Conservation (phyloP, 257 asterid genomes). For the Gardenia jasminoides region DNA sequence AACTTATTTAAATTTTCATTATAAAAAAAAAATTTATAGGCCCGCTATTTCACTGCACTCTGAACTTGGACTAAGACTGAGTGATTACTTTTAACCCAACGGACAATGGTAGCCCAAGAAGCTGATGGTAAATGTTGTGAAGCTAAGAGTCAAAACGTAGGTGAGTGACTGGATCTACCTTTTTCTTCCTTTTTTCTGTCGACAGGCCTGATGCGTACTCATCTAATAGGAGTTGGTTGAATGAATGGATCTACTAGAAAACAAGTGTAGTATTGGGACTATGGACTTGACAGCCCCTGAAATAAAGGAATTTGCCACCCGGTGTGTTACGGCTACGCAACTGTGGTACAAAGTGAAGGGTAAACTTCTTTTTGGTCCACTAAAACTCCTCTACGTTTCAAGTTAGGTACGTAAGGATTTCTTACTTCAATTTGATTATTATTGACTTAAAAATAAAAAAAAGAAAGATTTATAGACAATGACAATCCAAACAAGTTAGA, state of each 20-base stretch:
- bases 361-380: neutral
- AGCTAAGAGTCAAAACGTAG: conserved; percentile 6
- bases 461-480: too few species aligned
- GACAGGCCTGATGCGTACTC: too few species aligned
- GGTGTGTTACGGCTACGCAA: neutral
- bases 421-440: too few species aligned
- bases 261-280: neutral
- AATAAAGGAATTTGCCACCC: neutral
- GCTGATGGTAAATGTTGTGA: neutral
- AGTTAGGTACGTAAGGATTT: neutral
- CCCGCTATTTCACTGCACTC: too few species aligned
- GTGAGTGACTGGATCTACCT: neutral
- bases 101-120: too few species aligned
- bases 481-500: too few species aligned
- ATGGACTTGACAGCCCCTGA: neutral
- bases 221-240: neutral
- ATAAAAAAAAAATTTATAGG: too few species aligned
- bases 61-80: neutral
- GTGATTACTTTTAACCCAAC: neutral
- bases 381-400: neutral
- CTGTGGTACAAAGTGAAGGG: neutral
- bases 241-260: conserved; percentile 5
- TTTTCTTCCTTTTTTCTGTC: too few species aligned
- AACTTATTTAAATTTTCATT: too few species aligned
- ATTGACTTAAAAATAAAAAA: too few species aligned